Evolutionary conservation across 805 yeast species (phyloP).

Genomic region (Grigorovia transvaalensis): DNA sequence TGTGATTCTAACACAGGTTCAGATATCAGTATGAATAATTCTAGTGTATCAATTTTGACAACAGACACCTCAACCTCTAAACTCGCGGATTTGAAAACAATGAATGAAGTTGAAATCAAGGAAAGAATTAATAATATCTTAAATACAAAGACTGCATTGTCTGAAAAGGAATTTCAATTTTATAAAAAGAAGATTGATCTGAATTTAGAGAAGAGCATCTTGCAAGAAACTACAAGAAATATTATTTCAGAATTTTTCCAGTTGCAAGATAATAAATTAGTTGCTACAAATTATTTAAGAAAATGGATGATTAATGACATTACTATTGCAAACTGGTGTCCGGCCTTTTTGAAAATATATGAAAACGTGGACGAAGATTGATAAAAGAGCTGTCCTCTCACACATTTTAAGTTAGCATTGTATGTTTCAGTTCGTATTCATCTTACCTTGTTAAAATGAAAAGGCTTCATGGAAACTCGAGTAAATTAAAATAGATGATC

Average conservation of each 20-base stretch:
- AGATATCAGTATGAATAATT: background rate
- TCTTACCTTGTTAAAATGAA: background rate
- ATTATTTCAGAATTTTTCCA: constrained; percentile 21
- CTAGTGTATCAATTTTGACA: background rate
- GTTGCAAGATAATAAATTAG: constrained; percentile 14
- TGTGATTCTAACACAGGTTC: constrained; percentile 1
- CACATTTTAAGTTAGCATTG: background rate
- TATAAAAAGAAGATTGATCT: constrained; percentile 34
- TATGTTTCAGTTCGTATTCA: background rate
- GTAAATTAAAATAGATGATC: background rate
- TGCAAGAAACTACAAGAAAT: constrained; percentile 19
- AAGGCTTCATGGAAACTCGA: background rate
- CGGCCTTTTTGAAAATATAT: constrained; percentile 50
- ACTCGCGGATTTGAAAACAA: background rate
- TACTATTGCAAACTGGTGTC: constrained; percentile 56
- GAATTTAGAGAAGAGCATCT: constrained; percentile 20
- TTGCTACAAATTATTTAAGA: constrained; percentile 30
- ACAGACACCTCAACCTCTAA: background rate
- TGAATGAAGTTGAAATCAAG: constrained; percentile 12
- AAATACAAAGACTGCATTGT: constrained; percentile 24
- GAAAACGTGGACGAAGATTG: constrained; percentile 22
- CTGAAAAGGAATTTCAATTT: constrained; percentile 34
- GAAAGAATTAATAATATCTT: constrained; percentile 19
- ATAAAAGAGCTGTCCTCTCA: no score
- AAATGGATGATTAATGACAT: constrained; percentile 48